Percentiles rank a stretch among this genome's conserved stretches.
phyloP scores from a whole-genome alignment of 176 grass and related monocot species.

The Eragrostis curvula region DNA sequence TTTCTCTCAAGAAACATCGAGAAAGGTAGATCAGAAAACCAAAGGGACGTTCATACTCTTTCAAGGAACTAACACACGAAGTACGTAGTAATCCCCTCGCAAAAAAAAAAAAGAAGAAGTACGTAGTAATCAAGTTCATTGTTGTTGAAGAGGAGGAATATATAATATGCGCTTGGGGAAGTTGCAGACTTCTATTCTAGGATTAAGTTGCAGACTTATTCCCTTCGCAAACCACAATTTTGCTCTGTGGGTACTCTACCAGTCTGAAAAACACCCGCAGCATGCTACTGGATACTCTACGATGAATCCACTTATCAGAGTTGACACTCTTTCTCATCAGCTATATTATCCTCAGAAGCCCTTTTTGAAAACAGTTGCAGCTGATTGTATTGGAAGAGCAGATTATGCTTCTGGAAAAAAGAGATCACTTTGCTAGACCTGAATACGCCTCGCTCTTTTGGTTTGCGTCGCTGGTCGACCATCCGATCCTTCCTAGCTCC shows the following conservation, averaged over 20 bases:
- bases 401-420: conserved; percentile 67
- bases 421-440: conserved; percentile 59
- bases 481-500: no score
- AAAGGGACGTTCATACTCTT: conserved; percentile 62
- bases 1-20: no score
- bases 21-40: conserved; percentile 71
- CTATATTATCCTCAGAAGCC: conserved; percentile 92
- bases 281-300: conserved; percentile 97
- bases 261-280: conserved; percentile 92
- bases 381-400: conserved; percentile 74
- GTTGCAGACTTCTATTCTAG: conserved; percentile 82
- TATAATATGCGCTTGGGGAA: conserved; percentile 80
- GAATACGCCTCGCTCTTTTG: no score
- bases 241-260: conserved; percentile 84
- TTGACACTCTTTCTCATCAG: conserved; percentile 91
- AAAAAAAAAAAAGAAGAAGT: no score
- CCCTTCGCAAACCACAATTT: conserved; percentile 99
- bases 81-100: no score
- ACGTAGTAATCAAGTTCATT: conserved; percentile 88
- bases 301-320: conserved; percentile 80
- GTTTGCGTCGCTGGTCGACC: no score
- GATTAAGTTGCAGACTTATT: conserved; percentile 86
- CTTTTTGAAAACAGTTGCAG: conserved; percentile 85
- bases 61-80: conserved; percentile 74
- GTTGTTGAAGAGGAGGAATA: conserved; percentile 97